Evolutionary conservation across 306 rosid species (phyloP).

Genomic region (Medicago ruthenica): DNA sequence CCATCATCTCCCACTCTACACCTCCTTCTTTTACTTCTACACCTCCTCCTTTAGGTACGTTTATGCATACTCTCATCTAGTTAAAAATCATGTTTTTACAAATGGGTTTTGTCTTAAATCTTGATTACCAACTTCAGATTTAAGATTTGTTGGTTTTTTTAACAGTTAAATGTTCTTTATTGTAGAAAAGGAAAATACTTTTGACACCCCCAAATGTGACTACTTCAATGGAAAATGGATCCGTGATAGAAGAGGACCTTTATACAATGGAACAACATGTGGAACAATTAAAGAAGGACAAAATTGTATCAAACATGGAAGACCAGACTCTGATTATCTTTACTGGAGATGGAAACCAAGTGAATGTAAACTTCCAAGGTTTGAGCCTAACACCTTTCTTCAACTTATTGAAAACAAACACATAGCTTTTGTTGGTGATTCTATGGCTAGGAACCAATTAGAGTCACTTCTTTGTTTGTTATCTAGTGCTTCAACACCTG

Average conservation of each 20-base stretch:
- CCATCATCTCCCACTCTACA: slow-evolving; percentile 40
- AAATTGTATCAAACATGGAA: slow-evolving; percentile 79
- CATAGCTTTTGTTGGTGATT: slow-evolving; percentile 88
- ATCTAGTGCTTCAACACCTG: slow-evolving; percentile 61
- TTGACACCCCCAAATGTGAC: slow-evolving; percentile 61
- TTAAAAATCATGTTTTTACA: slow-evolving; percentile 1
- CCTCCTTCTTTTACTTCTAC: slow-evolving; percentile 30
- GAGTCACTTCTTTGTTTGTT: slow-evolving; percentile 94
- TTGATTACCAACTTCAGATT: slow-evolving; percentile 27
- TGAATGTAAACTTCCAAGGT: slow-evolving; percentile 73
- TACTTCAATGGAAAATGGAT: slow-evolving; percentile 79
- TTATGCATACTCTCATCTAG: neutral
- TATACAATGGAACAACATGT: slow-evolving; percentile 84
- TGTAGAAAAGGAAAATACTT: slow-evolving; percentile 56
- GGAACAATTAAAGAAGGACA: slow-evolving; percentile 80
- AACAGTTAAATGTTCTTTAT: slow-evolving; percentile 12
- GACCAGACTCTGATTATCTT: slow-evolving; percentile 71
- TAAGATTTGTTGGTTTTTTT: slow-evolving; percentile 19
- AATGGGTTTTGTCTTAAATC: slow-evolving; percentile 19
- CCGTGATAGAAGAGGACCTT: slow-evolving; percentile 64
- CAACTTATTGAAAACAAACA: slow-evolving; percentile 63
- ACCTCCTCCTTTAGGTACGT: slow-evolving; percentile 46
- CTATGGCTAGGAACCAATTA: slow-evolving; percentile 94
- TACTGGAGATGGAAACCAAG: slow-evolving; percentile 86
- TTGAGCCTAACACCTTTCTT: slow-evolving; percentile 74